Base-by-base conservation (phyloP, 306 rosid genomes). In the Myrica gale region DNA sequence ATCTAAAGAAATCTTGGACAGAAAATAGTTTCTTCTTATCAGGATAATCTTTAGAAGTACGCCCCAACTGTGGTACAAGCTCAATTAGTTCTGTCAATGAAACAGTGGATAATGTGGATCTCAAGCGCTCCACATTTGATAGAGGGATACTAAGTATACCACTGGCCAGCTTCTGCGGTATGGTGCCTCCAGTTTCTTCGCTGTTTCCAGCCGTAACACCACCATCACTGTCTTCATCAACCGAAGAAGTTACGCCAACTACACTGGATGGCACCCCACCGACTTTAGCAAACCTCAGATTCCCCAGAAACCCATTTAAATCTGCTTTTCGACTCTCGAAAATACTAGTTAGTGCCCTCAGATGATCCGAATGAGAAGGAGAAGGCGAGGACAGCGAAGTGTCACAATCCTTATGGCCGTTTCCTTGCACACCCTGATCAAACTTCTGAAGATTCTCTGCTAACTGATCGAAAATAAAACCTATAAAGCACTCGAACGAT, bases 1-100 rank as follows among this genome's bases (percentile, higher is more conserved):
- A 96, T 87, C 97, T 89, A 84, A 96, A 96, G 87, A 96, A 96
- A 88, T 92, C 99, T 76, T 96, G 97, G 63, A 96, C 99, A 9
- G 96, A 96, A 79, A 90, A 69, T 20, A 96, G 82, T 82, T 89
- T 92, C 91, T 96, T 96, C 89, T 96, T 96, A 82, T 96, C 99
- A 51, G 99, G 99, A 83, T 96, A 87, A 23, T 92, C 99, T 87
- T 91, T 96, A 39, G 93, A 15, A 71, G 96, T 67, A 60, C 85
- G 83, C 78, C 97, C 93, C 48, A 92, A 77, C 70, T 90, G 99
- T 0, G 96, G 98, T 65, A 96, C 84, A 76, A 96, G 93, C 89
- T 96, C 99, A 73, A 88, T 80, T 77, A 96, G 87, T 80, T 96
- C 99, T 7, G 98, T 68, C 70, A 96, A 85, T 42, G 99, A 90